Evolutionary conservation across 305 asterid species (phyloP).

Genomic region (Solanum hybrid): DNA sequence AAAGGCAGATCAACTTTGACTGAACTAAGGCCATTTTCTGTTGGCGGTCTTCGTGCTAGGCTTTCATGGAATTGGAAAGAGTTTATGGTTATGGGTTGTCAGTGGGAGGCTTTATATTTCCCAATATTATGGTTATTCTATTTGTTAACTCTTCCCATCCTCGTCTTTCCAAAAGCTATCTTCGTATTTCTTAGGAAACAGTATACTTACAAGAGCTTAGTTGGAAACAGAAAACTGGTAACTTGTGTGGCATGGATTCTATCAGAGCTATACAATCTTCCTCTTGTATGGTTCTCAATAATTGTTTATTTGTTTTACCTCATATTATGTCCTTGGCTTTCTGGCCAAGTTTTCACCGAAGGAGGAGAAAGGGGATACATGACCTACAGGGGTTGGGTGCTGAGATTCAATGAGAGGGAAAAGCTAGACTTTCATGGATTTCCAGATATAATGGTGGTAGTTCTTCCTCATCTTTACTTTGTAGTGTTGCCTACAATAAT

Average conservation of each 20-base stretch:
- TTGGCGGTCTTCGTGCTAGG: slow-evolving; percentile 46
- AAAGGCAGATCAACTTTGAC: slow-evolving; percentile 45
- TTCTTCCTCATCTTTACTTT: slow-evolving; percentile 65
- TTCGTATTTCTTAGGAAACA: slow-evolving; percentile 32
- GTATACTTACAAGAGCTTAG: slow-evolving; percentile 39
- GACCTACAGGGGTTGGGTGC: slow-evolving; percentile 87
- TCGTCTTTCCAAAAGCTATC: slow-evolving; percentile 52
- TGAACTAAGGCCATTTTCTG: slow-evolving; percentile 76
- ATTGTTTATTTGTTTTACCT: slow-evolving; percentile 66
- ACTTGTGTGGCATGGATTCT: slow-evolving; percentile 46
- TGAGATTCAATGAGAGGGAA: slow-evolving; percentile 17
- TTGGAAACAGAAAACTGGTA: slow-evolving; percentile 37
- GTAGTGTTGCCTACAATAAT: slow-evolving; percentile 58
- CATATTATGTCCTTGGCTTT: slow-evolving; percentile 77
- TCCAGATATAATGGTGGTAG: slow-evolving; percentile 89
- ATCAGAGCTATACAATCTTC: slow-evolving; percentile 40
- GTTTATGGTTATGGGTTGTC: slow-evolving; percentile 90
- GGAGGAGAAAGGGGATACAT: slow-evolving; percentile 56
- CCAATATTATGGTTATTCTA: slow-evolving; percentile 57
- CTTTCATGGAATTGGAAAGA: slow-evolving; percentile 72
- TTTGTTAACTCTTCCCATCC: slow-evolving; percentile 30
- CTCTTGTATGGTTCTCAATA: slow-evolving; percentile 37
- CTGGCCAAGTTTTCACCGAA: slow-evolving; percentile 51
- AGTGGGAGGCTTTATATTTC: slow-evolving; percentile 71
- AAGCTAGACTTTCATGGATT: slow-evolving; percentile 52